A percentile compares a stretch with the other conserved stretches of the same genome.
Evolutionary conservation across 1,284 basidiomycete species (phyloP).

Genomic region (Cutaneotrichosporon spelunceum): DNA sequence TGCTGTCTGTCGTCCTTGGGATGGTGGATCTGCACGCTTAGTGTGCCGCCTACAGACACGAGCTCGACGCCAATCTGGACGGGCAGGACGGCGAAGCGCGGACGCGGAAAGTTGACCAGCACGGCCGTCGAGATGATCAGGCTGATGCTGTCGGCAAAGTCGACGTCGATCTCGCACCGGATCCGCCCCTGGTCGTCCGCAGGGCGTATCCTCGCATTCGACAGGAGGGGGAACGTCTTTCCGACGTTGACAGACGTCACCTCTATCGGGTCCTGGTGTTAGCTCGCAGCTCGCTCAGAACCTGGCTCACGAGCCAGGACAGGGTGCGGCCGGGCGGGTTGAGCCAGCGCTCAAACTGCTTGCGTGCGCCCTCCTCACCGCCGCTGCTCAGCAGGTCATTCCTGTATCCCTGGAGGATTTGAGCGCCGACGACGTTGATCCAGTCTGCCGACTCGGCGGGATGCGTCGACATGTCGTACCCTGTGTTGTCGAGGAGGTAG

Average conservation of each 20-base stretch:
- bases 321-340: constrained; percentile 43
- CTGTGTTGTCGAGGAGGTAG: constrained; percentile 53
- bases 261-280: constrained; percentile 53
- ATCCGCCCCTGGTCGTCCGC: constrained; percentile 56
- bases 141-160: constrained; percentile 57
- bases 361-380: constrained; percentile 53
- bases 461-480: constrained; percentile 57
- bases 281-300: background rate
- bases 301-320: constrained; percentile 47
- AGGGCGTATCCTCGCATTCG: constrained; percentile 57
- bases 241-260: constrained; percentile 58
- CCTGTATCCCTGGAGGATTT: constrained; percentile 53
- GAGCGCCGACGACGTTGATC: constrained; percentile 59
- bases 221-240: constrained; percentile 55
- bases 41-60: constrained; percentile 57
- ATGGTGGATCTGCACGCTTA: constrained; percentile 46
- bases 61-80: constrained; percentile 57
- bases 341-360: constrained; percentile 50
- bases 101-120: constrained; percentile 58
- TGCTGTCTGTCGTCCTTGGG: constrained; percentile 45
- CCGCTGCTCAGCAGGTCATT: constrained; percentile 47
- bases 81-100: constrained; percentile 58
- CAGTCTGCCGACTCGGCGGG: constrained; percentile 57
- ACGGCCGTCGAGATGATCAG: constrained; percentile 58
- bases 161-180: constrained; percentile 58